Conservation (phyloP, 2,329 filamentous ascomycete genomes). For the Monilinia aucupariae region DNA sequence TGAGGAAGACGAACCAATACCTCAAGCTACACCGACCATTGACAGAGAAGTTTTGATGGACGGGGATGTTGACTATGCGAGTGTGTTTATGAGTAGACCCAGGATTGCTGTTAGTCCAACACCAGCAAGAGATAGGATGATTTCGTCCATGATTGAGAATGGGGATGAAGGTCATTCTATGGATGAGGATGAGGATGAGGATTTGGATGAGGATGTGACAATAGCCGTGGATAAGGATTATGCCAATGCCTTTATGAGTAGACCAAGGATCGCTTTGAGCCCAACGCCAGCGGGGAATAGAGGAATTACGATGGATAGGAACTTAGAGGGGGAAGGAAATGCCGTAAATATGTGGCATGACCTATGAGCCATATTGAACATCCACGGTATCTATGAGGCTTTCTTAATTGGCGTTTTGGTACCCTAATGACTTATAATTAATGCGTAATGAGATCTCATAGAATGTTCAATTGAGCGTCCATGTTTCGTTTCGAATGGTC, state of each 20-base stretch:
- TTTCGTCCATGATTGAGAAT: slow-evolving; percentile 2
- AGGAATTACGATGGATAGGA: neutral
- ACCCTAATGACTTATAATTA: neutral
- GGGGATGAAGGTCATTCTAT: neutral
- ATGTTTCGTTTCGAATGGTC: neutral
- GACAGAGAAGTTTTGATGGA: slow-evolving; percentile 48
- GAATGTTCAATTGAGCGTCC: neutral
- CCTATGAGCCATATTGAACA: neutral
- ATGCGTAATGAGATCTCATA: neutral
- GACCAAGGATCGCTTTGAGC: slow-evolving; percentile 74
- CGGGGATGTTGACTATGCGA: slow-evolving; percentile 60
- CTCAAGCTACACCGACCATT: slow-evolving; percentile 26
- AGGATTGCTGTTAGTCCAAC: slow-evolving; percentile 70
- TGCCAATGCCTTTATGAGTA: slow-evolving; percentile 76
- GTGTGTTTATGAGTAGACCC: slow-evolving; percentile 79
- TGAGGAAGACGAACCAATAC: slow-evolving; percentile 41
- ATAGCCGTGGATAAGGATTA: slow-evolving; percentile 60
- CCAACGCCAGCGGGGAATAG: slow-evolving; percentile 40
- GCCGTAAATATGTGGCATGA: slow-evolving; percentile 7
- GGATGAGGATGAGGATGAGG: slow-evolving; percentile 2
- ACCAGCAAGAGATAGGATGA: slow-evolving; percentile 4
- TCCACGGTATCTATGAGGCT: neutral
- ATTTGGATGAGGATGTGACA: slow-evolving; percentile 37
- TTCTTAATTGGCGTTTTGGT: neutral
- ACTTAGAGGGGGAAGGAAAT: neutral